phyloP scores from a whole-genome alignment of 1,139 yeast genomes.

The Cylindricascospora bacillispora region DNA sequence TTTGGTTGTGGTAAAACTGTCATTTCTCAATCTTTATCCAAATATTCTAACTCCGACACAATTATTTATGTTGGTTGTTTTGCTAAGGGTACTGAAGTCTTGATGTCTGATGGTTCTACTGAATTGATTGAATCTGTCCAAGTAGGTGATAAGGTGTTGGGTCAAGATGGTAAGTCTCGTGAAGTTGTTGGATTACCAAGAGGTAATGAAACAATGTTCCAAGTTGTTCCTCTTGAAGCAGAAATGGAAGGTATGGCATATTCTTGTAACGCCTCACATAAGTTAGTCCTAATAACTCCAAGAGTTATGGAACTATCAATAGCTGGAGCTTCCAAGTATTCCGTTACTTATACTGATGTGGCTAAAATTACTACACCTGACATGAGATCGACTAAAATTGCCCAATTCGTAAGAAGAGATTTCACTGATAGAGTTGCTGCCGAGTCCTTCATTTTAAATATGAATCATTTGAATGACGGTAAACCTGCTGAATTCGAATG shows the following conservation, averaged over 20 bases:
- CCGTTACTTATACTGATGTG: not conserved
- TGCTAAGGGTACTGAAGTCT: constrained; percentile 29
- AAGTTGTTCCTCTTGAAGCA: constrained; percentile 16
- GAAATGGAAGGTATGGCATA: constrained; percentile 10
- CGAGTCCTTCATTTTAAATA: not conserved
- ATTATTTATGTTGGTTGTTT: constrained; percentile 83
- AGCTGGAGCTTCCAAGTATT: not conserved
- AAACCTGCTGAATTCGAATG: constrained; percentile 11
- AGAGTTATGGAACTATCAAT: constrained; percentile 1
- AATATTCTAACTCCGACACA: constrained; percentile 92
- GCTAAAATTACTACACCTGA: not conserved
- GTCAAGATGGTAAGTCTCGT: constrained; percentile 33
- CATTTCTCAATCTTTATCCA: constrained; percentile 92
- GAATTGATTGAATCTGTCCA: constrained; percentile 26
- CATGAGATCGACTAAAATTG: not conserved
- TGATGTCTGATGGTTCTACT: constrained; percentile 33
- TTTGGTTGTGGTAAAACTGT: constrained; percentile 99
- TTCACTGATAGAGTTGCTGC: not conserved
- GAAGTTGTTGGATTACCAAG: constrained; percentile 32
- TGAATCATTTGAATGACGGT: not conserved
- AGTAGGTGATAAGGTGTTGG: constrained; percentile 32
- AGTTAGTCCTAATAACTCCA: constrained; percentile 25
- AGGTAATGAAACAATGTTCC: constrained; percentile 31
- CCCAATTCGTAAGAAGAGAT: not conserved
- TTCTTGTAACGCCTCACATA: constrained; percentile 28